Conservation (phyloP, 768 basidiomycete genomes). For the Krasilnikovozyma curviuscula region DNA sequence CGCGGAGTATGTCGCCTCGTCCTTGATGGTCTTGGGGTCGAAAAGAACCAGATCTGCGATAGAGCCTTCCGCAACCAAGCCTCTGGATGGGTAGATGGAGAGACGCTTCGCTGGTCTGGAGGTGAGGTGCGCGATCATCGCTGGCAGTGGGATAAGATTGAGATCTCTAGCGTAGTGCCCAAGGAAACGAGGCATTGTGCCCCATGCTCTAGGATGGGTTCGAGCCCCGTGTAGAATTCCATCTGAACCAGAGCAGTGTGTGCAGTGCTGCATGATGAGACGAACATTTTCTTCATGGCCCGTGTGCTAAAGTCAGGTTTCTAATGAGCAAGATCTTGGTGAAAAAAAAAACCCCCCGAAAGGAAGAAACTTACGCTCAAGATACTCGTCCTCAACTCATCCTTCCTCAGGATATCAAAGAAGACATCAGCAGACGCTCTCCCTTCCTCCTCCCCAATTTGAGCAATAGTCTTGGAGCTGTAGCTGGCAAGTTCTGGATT, state of each 20-base stretch:
- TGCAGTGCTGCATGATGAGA: slow-evolving; percentile 19
- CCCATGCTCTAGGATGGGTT: slow-evolving; percentile 15
- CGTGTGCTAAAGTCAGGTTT: too few species aligned
- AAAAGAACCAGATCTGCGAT: slow-evolving; percentile 23
- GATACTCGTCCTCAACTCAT: slow-evolving; percentile 19
- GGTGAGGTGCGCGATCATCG: slow-evolving; percentile 23
- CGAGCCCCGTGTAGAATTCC: slow-evolving; percentile 5
- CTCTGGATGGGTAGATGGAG: slow-evolving; percentile 20
- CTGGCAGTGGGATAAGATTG: slow-evolving; percentile 12
- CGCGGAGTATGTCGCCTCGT: slow-evolving; percentile 18
- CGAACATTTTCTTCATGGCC: slow-evolving; percentile 25
- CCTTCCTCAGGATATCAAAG: slow-evolving; percentile 20
- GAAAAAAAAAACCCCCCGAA: too few species aligned
- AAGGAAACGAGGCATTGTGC: slow-evolving; percentile 19
- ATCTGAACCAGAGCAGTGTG: slow-evolving; percentile 22
- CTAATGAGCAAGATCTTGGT: too few species aligned
- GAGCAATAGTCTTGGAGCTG: slow-evolving; percentile 12
- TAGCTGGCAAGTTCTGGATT: too few species aligned
- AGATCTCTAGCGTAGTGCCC: slow-evolving; percentile 22
- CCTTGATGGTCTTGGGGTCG: slow-evolving; percentile 18
- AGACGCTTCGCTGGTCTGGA: slow-evolving; percentile 21
- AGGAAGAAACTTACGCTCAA: too few species aligned
- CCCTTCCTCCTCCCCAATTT: slow-evolving; percentile 8
- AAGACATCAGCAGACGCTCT: slow-evolving; percentile 16
- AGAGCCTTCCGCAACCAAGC: slow-evolving; percentile 17